Evolutionary conservation across 768 basidiomycete species (phyloP).

Genomic region (Panus rudis): DNA sequence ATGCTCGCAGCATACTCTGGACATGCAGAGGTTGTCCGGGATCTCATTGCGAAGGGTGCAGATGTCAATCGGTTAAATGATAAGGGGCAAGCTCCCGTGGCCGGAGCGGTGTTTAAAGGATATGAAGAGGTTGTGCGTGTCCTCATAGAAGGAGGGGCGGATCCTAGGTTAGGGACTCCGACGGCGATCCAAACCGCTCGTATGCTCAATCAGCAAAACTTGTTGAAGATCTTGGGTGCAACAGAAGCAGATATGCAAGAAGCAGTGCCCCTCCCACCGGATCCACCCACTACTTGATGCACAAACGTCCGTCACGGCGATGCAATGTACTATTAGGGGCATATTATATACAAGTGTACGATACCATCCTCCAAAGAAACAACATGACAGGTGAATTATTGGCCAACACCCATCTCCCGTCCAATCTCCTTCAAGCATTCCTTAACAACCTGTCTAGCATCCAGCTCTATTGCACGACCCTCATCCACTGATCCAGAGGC

Average conservation of each 20-base stretch:
- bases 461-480: conserved; percentile 40
- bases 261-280: conserved; percentile 21
- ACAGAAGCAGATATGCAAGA: conserved; percentile 42
- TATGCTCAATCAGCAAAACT: conserved; percentile 55
- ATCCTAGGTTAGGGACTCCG: conserved; percentile 60
- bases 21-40: conserved; percentile 44
- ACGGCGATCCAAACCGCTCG: conserved; percentile 62
- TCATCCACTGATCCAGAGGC: conserved; percentile 17
- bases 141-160: conserved; percentile 44
- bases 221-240: conserved; percentile 52
- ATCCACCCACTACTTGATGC: conserved; percentile 4
- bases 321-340: no score
- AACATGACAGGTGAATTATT: conserved; percentile 7
- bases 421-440: conserved; percentile 66
- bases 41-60: conserved; percentile 48
- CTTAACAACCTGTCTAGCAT: conserved; percentile 60
- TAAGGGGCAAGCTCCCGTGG: conserved; percentile 62
- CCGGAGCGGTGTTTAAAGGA: conserved; percentile 74
- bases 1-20: conserved; percentile 77
- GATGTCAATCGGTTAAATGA: conserved; percentile 70
- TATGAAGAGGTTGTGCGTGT: conserved; percentile 55
- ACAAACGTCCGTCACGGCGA: not conserved
- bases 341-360: no score
- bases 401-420: conserved; percentile 58
- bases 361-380: no score